Evolutionary conservation across 1,284 basidiomycete species (phyloP), one percentile per base, ranked within the genome.

Genomic region (Cutaneotrichosporon mucoides): DNA sequence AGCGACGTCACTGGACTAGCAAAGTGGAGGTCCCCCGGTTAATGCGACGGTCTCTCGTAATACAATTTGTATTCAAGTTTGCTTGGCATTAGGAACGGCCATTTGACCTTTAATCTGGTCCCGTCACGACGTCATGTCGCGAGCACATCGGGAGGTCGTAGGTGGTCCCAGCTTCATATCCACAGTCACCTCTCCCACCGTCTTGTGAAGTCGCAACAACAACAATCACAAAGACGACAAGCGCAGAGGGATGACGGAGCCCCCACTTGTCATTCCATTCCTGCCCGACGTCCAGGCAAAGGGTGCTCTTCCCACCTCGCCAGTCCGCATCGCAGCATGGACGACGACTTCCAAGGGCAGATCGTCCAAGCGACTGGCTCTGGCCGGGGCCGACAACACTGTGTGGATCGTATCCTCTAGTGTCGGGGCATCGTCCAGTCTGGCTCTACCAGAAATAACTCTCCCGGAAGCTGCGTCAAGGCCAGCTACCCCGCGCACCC

Each of bases 251-350:
- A 50, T 56, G 33, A 16, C 47, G 15, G 55, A 49, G 16, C 57
- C 59, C 9, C 61, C 70, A 8, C 63, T 73, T 5, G 38, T 52
- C 8, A 59, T 73, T 33, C 70, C 73, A 6, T 63, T 75, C 40
- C 66, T 75, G 4, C 57, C 70, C 1, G 60, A 64, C 47, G 62
- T 64, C 6, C 36, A 51, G n/a, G 45, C 65, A 2, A 58, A 55
- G 8, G 52, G 56, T 3, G 7, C 56, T 3, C 54, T 77, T n/a
- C 72, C 73, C 0, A 49, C 65, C 5, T 36, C 47, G 4, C 69
- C 73, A 0, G 62, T 68, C 3, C 71, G 71, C 35, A 50, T 76
- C 34, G 71, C 67, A 7, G 60, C 68, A 37, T 77, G 75, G 73
- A 57, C 55, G 3, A 36, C 52, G 7, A 40, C 60, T 0, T 57